A percentile compares a stretch with the other conserved stretches of the same genome.
These are phyloP conservation scores for Kokia cookei DNA, from an alignment of 441 rosid genomes.

Conservation along the genomic window DNA sequence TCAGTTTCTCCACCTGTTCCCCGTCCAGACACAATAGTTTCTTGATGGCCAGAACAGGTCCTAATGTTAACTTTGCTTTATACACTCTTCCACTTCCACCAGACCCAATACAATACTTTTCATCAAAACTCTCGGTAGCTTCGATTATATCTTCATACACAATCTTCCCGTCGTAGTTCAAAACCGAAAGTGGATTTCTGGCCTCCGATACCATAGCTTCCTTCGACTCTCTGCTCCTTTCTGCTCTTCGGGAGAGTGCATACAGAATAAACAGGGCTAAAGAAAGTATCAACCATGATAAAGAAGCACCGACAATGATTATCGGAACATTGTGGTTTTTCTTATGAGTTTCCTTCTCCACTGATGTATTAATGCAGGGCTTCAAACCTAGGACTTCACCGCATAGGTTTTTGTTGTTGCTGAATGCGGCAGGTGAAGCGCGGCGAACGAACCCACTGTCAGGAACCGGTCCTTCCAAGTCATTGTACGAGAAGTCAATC, in stretches of 20 bases:
- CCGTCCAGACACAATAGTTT: background rate
- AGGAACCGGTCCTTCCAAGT: background rate
- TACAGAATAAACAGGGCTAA: background rate
- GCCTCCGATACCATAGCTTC: background rate
- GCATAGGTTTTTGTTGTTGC: background rate
- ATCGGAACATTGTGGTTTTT: background rate
- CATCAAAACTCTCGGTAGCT: background rate
- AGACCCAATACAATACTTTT: background rate
- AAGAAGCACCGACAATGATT: background rate
- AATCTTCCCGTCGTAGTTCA: background rate
- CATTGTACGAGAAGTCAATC: background rate
- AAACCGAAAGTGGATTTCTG: background rate
- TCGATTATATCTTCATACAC: background rate
- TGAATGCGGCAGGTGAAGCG: background rate
- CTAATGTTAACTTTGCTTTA: background rate
- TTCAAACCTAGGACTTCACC: background rate
- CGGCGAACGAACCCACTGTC: background rate
- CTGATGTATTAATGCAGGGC: background rate
- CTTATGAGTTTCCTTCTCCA: background rate
- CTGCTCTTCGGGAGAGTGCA: background rate
- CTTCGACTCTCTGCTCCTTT: background rate
- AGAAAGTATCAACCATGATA: background rate
- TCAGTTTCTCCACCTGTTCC: background rate
- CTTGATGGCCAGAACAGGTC: background rate
- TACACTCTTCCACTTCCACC: constrained; percentile 1